Conservation (phyloP, 2,329 filamentous ascomycete genomes). For the Sarocladium strictum region DNA sequence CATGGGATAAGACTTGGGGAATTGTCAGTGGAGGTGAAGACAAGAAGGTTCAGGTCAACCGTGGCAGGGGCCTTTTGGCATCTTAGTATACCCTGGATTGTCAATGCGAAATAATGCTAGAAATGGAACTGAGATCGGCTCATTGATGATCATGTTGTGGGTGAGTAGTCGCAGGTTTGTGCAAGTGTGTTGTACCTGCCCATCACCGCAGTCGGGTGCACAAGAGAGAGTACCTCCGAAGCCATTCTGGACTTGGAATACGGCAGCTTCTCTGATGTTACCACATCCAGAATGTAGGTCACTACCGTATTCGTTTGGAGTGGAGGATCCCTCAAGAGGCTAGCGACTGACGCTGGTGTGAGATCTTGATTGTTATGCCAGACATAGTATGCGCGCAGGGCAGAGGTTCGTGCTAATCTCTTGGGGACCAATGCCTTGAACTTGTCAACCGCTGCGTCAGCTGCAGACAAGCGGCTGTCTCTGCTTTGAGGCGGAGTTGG, state of each 20-base stretch:
- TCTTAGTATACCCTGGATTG: slow-evolving; percentile 19
- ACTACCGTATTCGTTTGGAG: slow-evolving; percentile 50
- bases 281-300: slow-evolving; percentile 51
- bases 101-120: not conserved
- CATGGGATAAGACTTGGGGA: slow-evolving; percentile 79
- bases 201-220: slow-evolving; percentile 20
- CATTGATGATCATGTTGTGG: not conserved
- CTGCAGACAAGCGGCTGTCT: slow-evolving; percentile 38
- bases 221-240: slow-evolving; percentile 33
- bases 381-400: slow-evolving; percentile 55
- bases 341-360: slow-evolving; percentile 41
- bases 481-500: slow-evolving; percentile 8
- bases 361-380: slow-evolving; percentile 53
- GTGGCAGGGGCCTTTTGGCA: slow-evolving; percentile 48
- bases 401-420: slow-evolving; percentile 20
- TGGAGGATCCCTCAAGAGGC: slow-evolving; percentile 54
- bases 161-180: slow-evolving; percentile 12
- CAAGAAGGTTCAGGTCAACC: slow-evolving; percentile 89
- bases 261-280: slow-evolving; percentile 44
- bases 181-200: slow-evolving; percentile 23
- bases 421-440: slow-evolving; percentile 26
- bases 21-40: slow-evolving; percentile 92
- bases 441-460: slow-evolving; percentile 30
- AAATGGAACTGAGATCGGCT: not conserved
- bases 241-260: slow-evolving; percentile 41